Base-by-base conservation (phyloP, 2,329 filamentous ascomycete species). In the Leptographium galeiforme region DNA sequence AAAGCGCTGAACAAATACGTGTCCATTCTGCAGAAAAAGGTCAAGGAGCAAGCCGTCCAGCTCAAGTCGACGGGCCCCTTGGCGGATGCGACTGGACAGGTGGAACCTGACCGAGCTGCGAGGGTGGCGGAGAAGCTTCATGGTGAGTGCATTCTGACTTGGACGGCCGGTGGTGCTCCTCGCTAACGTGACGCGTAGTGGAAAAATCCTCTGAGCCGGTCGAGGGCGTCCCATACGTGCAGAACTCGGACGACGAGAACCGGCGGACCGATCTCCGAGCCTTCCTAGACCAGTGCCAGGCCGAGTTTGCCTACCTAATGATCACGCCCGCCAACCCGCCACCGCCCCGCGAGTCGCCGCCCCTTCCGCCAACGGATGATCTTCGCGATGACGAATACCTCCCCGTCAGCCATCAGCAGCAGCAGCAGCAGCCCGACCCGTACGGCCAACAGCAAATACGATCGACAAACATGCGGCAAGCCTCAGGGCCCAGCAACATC, bases 1-100 rank as follows among this genome's bases (percentile, higher is more conserved):
- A 89, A 90, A 68, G 88, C 89, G 38, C 72, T 96, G 53, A 89
- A 88, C 66, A 89, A 89, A 72, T 94, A 96, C 64, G 86, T 97
- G 55, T 77, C 82, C 53, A 88, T 97, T 70, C 77, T 97, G 57
- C 90, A 97, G 71, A 81, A 83, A 62, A 93, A 91, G 58, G 74
- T 96, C 63, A 89, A 86, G 68, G 85, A 88, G 58, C 88, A 95
- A 70, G 78, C 87, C 25, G 77, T 79, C 52, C 85, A 89, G 70
- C 74, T 80, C 57, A 86, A 83, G 58, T 72, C 67, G 61, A 50
- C 69, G 55, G 63, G 74, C 69, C 56, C 70, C 68, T 60, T 68
- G 63, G 49, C 54, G 3, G 58, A 66, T n/a, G 43, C 64, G 30
- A 72, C 65, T 62, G 70, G 70, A 49, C 61, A 66, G 58, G 74